Base-by-base conservation (phyloP, 2,329 filamentous ascomycete species). In the Whalleya microplaca region DNA sequence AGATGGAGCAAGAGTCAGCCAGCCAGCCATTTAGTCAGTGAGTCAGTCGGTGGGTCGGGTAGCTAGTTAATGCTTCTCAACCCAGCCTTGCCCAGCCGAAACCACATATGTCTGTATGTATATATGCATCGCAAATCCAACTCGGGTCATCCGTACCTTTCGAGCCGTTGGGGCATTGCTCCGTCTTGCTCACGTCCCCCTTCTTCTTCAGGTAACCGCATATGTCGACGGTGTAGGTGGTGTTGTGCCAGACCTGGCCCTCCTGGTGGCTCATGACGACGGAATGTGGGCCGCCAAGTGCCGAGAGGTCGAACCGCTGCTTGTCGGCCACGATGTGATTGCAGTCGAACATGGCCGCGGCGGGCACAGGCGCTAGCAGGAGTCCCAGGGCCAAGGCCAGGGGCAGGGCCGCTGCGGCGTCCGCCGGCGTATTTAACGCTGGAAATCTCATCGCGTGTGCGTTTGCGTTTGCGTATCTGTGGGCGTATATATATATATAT, bases 141-240 rank as follows among this genome's bases (percentile, higher is more conserved):
- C n/a, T 9, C 23, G 23, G 23, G 23, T 23, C 42, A 12, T 45
- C 63, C 78, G 58, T 74, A 90, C 88, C 84, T 79, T 87, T 81
- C 2, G 90, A 87, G 41, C 86, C 87, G 45, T 82, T 81, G 0
- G 85, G 87, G 70, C 92, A 96, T 66, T 87, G 77, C 40, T 86
- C 78, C 5, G 79, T 73, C 63, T 82, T 80, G 18, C 77, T 75
- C 1, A 79, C 76, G 21, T 82, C 83, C 43, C 83, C 84, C 48
- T 80, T 82, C 70, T 84, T 83, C 71, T 84, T 83, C 62, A 96
- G 75, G 6, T 84, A 79, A 50, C 79, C 75, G 76, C 92, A 96
- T 47, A 96, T 80, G 67, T 96, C 89, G 55, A 96, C 71, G 0
- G 90, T 93, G 73, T 92, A 96, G 43, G 91, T 94, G 21, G 86